Conservation (phyloP, 257 asterid genomes). For the Lantana camara region DNA sequence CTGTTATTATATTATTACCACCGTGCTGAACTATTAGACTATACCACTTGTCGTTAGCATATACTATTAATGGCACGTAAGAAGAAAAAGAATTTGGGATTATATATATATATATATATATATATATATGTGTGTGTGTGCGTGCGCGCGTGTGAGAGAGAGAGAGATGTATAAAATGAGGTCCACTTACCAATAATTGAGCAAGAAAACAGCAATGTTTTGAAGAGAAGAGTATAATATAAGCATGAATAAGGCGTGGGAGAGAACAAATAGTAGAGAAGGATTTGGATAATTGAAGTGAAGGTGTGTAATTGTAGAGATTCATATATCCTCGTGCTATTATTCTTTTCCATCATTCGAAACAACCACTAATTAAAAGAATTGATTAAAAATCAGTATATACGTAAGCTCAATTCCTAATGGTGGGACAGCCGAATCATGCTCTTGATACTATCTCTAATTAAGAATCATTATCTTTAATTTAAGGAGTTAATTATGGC, state of each 20-base stretch:
- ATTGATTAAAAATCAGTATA: not conserved
- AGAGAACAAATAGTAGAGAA: not conserved
- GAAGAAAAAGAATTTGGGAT: too few species aligned
- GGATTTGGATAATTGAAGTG: too few species aligned
- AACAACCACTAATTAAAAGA: not conserved
- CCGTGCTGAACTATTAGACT: too few species aligned
- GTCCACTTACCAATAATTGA: slow-evolving; percentile 23
- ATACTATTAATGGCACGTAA: too few species aligned
- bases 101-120: too few species aligned
- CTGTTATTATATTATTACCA: too few species aligned
- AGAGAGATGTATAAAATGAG: not conserved
- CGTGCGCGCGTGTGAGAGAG: too few species aligned
- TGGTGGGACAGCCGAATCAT: slow-evolving; percentile 15
- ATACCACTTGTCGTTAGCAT: too few species aligned
- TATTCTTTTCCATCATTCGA: not conserved
- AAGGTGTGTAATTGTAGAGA: not conserved
- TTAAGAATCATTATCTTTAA: too few species aligned
- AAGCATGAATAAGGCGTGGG: slow-evolving; percentile 8
- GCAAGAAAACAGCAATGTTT: not conserved
- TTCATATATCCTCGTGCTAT: slow-evolving; percentile 4
- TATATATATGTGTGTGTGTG: too few species aligned
- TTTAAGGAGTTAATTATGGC: too few species aligned
- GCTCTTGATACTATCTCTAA: not conserved
- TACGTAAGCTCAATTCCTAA: not conserved
- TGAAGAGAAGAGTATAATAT: not conserved